Evolutionary conservation across 192 early-diverging fungal genomes (phyloP), one percentile per base, ranked within the genome.

Genomic region (Gamsiella multidivaricata): DNA sequence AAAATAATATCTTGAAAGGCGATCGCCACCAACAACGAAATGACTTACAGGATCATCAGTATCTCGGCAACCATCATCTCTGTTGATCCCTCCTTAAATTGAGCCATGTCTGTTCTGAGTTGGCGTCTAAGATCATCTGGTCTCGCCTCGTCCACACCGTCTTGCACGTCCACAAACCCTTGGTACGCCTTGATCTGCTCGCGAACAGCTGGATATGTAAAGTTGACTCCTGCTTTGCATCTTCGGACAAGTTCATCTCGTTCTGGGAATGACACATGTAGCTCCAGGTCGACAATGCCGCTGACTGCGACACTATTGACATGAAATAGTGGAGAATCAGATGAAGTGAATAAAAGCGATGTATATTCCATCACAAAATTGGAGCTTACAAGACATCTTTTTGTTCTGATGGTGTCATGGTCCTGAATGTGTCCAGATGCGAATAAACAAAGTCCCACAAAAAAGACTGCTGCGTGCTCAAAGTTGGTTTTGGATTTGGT

Each of bases 381-480:
- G 63, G 52, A 28, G 54, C 63, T 65, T 54, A 65, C 52, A 65
- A 54, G 34, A 65, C 63, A 18, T 65, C 63, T 26, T 65, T 53
- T 65, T 65, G 52, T 41, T 54, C 52, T 26, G 52, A 65, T 28
- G 63, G 36, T 65, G 63, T 29, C 63, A 65, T 65, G 39, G 39
- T 54, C 23, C 51, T 54, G 41, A 65, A 65, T 43, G 63, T 29
- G 52, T 65, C 29, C 63, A 54, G 52, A 51, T 37, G 63, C 50
- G 36, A 33, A 65, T 65, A 54, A 43, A 62, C 60, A 43, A 54
- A 65, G 33, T 45, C 41, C 63, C 63, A 54, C 63, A 65, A 54
- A 65, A 65, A 65, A 54, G 52, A 65, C 43, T 49, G 45, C 14
- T 46, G 42, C 39, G 17, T 34, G 45, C 42, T 61, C 45, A 49